Base-by-base conservation (phyloP, 2,329 filamentous ascomycete species). In the Xylogone sp. region DNA sequence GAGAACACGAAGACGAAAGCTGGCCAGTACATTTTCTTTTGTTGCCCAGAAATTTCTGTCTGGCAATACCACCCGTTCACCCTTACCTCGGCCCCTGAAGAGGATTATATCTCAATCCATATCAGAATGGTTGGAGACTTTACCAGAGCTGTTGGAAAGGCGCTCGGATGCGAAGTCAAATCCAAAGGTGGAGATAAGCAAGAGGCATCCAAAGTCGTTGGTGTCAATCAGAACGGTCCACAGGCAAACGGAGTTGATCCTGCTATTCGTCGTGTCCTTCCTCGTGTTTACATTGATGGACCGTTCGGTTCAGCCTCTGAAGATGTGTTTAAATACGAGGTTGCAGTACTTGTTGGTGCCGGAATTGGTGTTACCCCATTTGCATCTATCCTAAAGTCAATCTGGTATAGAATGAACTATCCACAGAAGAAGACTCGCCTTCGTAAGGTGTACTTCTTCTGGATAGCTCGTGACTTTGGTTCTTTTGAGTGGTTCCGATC, bases 331-430 rank as follows among this genome's bases (percentile, higher is more conserved):
- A 94, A 92, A 71, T 92, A 90, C 68, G 88, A 93, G 71, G 78
- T 90, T 39, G 82, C 88, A 5, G 75, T 92, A 21, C 79, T 93
- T n/a, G 86, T 88, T 53, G 88, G 88, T 54, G 89, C 88, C 1
- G 88, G 88, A 68, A 93, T 93, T 57, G 88, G 88, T 58, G 88
- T 92, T 12, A 93, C 88, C n/a, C 88, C 88, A 0, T 93, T 91
- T 71, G 88, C 88, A 12, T 90, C 87, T 0, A 92, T 93, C 61
- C 78, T 93, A 65, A 95, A 95, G 76, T 91, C 87, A 49, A 93
- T 95, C 71, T 95, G 90, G 90, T 95, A 94, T 75, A 83, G 89
- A 46, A 91, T 93, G 86, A 93, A 91, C 77, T 92, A 90, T 71
- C 87, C 87, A 2, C 85, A 89, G 67, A 82, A 86, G 69, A 87